These are phyloP conservation scores for Metrosideros polymorpha DNA, from an alignment of 441 rosid genomes.

Conservation along the genomic window DNA sequence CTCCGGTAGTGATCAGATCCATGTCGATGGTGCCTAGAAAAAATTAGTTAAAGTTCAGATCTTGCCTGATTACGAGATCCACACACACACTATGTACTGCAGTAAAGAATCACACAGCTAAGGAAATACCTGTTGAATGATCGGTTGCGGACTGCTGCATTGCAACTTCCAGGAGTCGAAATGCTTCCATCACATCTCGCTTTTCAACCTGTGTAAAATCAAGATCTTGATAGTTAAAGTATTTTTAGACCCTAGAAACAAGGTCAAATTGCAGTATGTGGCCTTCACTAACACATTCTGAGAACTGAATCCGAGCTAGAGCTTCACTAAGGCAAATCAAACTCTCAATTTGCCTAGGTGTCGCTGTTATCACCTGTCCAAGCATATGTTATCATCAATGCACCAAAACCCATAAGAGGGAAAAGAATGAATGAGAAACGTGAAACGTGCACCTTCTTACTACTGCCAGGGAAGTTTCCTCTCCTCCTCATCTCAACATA, in stretches of 20 bases:
- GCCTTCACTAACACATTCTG: slow-evolving; percentile 57
- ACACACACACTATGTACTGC: no score
- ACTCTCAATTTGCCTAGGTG: slow-evolving; percentile 98
- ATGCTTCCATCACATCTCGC: slow-evolving; percentile 78
- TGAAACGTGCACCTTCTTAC: slow-evolving; percentile 55
- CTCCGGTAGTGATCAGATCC: slow-evolving; percentile 97
- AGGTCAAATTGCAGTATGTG: background rate
- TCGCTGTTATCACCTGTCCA: slow-evolving; percentile 90
- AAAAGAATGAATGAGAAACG: background rate
- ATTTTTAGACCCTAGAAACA: background rate
- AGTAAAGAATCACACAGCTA: background rate
- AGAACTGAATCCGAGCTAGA: slow-evolving; percentile 86
- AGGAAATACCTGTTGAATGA: slow-evolving; percentile 75
- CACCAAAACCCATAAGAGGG: background rate
- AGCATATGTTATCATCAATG: background rate
- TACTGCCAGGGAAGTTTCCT: slow-evolving; percentile 95
- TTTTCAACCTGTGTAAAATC: slow-evolving; percentile 59
- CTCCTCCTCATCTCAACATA: slow-evolving; percentile 86
- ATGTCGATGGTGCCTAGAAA: slow-evolving; percentile 85
- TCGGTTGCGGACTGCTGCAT: slow-evolving; percentile 99
- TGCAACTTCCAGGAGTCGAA: slow-evolving; percentile 90
- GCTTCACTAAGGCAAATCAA: slow-evolving; percentile 95
- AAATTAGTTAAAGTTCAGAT: background rate
- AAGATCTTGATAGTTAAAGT: background rate
- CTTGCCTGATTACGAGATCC: no score